Percentiles rank a stretch among this genome's conserved stretches.
Evolutionary conservation across 208 protist species (phyloP).

Genomic region (Acanthamoeba sp.): DNA sequence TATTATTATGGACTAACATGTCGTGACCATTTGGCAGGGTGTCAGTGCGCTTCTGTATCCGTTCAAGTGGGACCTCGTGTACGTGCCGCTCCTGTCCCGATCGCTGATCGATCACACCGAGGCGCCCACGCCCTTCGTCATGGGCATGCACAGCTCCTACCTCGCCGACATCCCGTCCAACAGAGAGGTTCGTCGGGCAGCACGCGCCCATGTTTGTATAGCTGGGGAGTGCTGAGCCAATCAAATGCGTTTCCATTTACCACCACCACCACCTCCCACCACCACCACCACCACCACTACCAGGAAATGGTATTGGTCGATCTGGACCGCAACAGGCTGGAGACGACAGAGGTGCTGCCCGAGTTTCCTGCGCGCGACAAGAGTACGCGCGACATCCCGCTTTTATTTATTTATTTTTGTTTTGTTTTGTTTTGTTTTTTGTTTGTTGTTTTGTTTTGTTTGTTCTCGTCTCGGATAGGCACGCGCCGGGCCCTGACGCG

Average conservation of each 20-base stretch:
- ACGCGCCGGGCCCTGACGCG: too few species aligned
- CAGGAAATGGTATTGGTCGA: slow-evolving; percentile 40
- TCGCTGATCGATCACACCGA: slow-evolving; percentile 7
- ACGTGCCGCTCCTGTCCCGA: slow-evolving; percentile 3
- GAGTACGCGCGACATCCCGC: background rate
- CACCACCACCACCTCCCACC: background rate
- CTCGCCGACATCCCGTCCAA: slow-evolving; percentile 1
- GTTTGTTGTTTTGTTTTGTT: too few species aligned
- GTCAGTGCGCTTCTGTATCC: slow-evolving; percentile 31
- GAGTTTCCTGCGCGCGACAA: background rate
- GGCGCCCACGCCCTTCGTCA: slow-evolving; percentile 55
- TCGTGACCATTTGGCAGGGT: background rate
- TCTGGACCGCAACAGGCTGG: slow-evolving; percentile 24
- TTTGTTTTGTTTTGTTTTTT: too few species aligned
- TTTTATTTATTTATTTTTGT: too few species aligned
- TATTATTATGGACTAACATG: background rate
- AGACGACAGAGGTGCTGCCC: background rate
- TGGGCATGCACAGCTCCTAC: slow-evolving; percentile 57
- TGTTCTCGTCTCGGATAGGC: too few species aligned
- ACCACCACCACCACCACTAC: background rate
- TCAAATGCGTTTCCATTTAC: background rate
- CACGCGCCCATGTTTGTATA: background rate
- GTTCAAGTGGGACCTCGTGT: slow-evolving; percentile 32
- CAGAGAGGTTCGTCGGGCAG: background rate
- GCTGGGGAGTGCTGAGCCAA: too few species aligned